These are phyloP conservation scores for Saccharomycopsis fermentans DNA, from an alignment of 805 yeast genomes.

Conservation along the genomic window DNA sequence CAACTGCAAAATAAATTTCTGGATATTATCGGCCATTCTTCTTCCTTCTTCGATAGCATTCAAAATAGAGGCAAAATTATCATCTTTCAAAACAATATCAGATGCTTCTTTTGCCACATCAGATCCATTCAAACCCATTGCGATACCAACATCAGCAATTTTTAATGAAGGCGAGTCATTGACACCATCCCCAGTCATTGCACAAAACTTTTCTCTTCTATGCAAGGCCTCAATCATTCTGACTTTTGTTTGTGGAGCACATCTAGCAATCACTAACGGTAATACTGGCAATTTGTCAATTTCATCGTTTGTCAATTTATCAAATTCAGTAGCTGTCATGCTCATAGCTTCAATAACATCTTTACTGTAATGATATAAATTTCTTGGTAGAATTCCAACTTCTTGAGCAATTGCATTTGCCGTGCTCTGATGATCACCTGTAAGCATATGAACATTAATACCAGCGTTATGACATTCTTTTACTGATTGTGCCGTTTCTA, in stretches of 20 bases:
- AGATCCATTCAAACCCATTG: conserved; percentile 74
- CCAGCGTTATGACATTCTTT: conserved; percentile 64
- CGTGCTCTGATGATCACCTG: conserved; percentile 75
- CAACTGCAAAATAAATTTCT: conserved; percentile 65
- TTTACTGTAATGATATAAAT: conserved; percentile 44
- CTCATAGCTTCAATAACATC: conserved; percentile 57
- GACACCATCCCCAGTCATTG: conserved; percentile 82
- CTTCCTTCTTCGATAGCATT: conserved; percentile 76
- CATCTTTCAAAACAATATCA: conserved; percentile 66
- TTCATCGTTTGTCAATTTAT: conserved; percentile 47
- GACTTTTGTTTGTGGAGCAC: conserved; percentile 77
- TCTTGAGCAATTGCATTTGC: conserved; percentile 74
- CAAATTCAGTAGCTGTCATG: conserved; percentile 68
- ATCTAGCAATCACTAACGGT: conserved; percentile 71
- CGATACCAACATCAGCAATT: conserved; percentile 72
- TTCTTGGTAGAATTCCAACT: conserved; percentile 63
- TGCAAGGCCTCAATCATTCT: conserved; percentile 71
- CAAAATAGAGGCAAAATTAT: conserved; percentile 69
- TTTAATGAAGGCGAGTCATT: conserved; percentile 73
- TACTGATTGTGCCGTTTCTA: conserved; percentile 57
- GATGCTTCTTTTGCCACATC: conserved; percentile 82
- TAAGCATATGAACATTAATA: conserved; percentile 69
- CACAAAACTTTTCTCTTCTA: conserved; percentile 52
- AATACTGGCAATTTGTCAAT: conserved; percentile 55
- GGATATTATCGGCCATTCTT: conserved; percentile 69